Evolutionary conservation across 768 basidiomycete species (phyloP).

Genomic region (Cyathus striatus): DNA sequence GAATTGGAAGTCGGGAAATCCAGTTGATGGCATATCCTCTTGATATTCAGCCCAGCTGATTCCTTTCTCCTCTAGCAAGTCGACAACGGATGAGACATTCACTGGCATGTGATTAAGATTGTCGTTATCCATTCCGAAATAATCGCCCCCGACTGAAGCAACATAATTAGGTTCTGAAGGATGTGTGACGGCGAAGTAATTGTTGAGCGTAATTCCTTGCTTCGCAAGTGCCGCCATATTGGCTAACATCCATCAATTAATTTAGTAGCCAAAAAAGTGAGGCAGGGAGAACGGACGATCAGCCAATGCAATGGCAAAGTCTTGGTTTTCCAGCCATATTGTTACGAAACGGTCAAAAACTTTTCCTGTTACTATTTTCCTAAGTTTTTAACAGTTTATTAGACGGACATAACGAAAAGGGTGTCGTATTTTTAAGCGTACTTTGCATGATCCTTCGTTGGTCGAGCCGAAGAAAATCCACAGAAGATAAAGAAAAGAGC

Average conservation of each 20-base stretch:
- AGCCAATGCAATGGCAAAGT: conserved; percentile 30
- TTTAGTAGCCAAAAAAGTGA: not conserved
- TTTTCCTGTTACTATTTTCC: conserved; percentile 13
- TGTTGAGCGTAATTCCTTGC: conserved; percentile 43
- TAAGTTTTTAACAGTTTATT: no score
- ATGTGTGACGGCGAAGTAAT: conserved; percentile 47
- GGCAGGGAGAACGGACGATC: conserved; percentile 10
- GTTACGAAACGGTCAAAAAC: conserved; percentile 23
- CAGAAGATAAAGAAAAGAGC: no score
- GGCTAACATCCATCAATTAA: no score
- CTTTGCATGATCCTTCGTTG: no score
- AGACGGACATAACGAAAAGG: no score
- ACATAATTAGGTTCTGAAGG: conserved; percentile 62
- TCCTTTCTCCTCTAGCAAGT: conserved; percentile 51
- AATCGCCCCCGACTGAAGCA: conserved; percentile 46
- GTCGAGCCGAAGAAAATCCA: no score
- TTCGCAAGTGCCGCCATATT: conserved; percentile 32
- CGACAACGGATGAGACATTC: conserved; percentile 54
- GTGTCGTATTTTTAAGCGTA: no score
- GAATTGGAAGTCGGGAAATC: conserved; percentile 35
- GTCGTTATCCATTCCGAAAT: conserved; percentile 45
- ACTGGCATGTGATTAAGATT: conserved; percentile 26
- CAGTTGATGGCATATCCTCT: conserved; percentile 51
- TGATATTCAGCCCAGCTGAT: conserved; percentile 62
- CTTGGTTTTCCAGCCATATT: conserved; percentile 64